These are phyloP conservation scores for Yamadazyma tumulicola DNA, from an alignment of 805 yeast species.

Conservation along the genomic window DNA sequence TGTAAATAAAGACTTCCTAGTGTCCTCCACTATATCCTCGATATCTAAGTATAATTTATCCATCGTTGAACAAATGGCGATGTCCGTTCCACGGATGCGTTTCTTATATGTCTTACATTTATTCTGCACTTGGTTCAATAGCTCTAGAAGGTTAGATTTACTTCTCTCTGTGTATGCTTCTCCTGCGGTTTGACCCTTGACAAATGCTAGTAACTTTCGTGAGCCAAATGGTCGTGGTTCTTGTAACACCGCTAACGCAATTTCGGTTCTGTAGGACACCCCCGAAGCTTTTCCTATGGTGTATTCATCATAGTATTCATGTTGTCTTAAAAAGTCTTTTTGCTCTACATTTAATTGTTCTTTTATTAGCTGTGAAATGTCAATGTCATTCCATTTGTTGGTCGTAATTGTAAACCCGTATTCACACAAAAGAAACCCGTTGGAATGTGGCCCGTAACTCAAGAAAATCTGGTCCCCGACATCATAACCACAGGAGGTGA, in stretches of 20 bases:
- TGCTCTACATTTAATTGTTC: conserved; percentile 35
- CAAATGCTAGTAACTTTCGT: conserved; percentile 30
- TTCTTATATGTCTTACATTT: neutral
- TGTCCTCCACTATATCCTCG: conserved; percentile 1
- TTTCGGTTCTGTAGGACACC: conserved; percentile 68
- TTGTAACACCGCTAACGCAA: conserved; percentile 64
- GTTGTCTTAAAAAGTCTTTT: conserved; percentile 41
- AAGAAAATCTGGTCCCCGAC: conserved; percentile 58
- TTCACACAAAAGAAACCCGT: conserved; percentile 77
- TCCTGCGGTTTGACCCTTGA: conserved; percentile 51
- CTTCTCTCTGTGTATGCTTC: conserved; percentile 3
- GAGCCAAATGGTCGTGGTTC: conserved; percentile 28
- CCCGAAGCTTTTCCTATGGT: conserved; percentile 50
- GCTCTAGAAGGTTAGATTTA: neutral
- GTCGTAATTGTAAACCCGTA: conserved; percentile 69
- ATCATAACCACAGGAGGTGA: conserved; percentile 24
- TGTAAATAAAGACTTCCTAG: neutral
- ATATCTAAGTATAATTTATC: conserved; percentile 3
- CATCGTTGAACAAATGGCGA: neutral
- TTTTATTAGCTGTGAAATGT: conserved; percentile 48
- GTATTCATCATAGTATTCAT: conserved; percentile 71
- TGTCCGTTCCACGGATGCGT: too few species aligned
- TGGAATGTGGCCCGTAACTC: conserved; percentile 86
- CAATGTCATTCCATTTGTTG: conserved; percentile 71
- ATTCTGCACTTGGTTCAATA: neutral